Percentiles rank a stretch among this genome's conserved stretches.
phyloP scores from a whole-genome alignment of 1,284 basidiomycete genomes.

The Trichosporon faecale region DNA sequence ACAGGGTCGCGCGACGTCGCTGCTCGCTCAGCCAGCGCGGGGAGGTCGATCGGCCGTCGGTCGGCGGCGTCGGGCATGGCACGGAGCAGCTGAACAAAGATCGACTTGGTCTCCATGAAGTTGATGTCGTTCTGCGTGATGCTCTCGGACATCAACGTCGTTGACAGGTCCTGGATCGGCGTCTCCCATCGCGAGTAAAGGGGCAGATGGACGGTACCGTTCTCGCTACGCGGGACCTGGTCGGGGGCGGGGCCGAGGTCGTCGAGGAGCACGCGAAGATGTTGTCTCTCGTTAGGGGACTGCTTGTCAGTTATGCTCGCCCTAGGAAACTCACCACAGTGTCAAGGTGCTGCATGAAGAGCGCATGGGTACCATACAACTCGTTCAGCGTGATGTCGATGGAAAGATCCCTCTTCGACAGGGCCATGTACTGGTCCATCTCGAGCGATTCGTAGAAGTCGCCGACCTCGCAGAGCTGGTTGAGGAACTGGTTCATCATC shows the following conservation, averaged over 20 bases:
- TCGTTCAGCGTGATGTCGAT: slow-evolving; percentile 99
- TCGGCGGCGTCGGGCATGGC: slow-evolving; percentile 82
- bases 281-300: slow-evolving; percentile 97
- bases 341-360: slow-evolving; percentile 92
- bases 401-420: slow-evolving; percentile 96
- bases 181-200: slow-evolving; percentile 99
- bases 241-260: slow-evolving; percentile 88
- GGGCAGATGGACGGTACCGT: slow-evolving; percentile 84
- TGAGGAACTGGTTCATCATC: slow-evolving; percentile 94
- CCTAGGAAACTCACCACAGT: slow-evolving; percentile 67
- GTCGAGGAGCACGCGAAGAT: slow-evolving; percentile 91
- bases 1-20: slow-evolving; percentile 95
- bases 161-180: slow-evolving; percentile 94
- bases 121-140: slow-evolving; percentile 97
- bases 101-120: slow-evolving; percentile 99
- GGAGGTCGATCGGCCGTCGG: slow-evolving; percentile 81
- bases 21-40: slow-evolving; percentile 86
- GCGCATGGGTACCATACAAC: slow-evolving; percentile 93
- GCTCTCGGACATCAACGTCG: slow-evolving; percentile 84
- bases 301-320: slow-evolving; percentile 44
- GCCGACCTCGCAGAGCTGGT: slow-evolving; percentile 93
- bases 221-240: slow-evolving; percentile 97
- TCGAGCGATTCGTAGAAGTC: slow-evolving; percentile 99
- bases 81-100: slow-evolving; percentile 95
- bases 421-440: slow-evolving; percentile 99